Evolutionary conservation across 148 eudicot species (phyloP), one percentile per base, ranked within the genome.

Genomic region (Chenopodium album): DNA sequence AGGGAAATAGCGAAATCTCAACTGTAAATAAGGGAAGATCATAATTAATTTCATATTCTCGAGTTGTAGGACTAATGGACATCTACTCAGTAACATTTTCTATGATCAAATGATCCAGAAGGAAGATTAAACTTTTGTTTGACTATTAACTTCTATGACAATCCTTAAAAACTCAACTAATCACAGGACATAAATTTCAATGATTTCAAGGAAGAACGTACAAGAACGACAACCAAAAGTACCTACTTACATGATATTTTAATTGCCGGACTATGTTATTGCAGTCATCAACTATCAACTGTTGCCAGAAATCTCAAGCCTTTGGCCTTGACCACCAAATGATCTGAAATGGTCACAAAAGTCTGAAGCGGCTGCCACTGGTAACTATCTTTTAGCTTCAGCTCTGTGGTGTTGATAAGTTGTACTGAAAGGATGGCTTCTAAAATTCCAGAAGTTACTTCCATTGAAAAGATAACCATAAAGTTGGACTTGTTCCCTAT

Each of bases 341-440:
- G 95, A 81, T 86, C 80, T 29, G 97, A 91, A 80, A 96, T 94
- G 80, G 94, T 88, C 56, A 94, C 99, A 86, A 91, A 96, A 78
- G 95, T 90, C 85, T 89, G 90, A 69, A 96, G 91, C 20, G 93
- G 95, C 84, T 91, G 99, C 99, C 98, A 96, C 34, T 87, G 98
- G 81, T 89, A 82, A 78, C 92, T 91, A 64, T 80, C 80, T 80
- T 80, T 90, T 47, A 89, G 81, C 86, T 96, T 94, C 78, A 92
- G 78, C 84, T 96, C 99, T 47, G 98, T 92, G 77, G 93, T 88
- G 71, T 90, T 85, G 54, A 91, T 87, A 63, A 96, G 97, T 81
- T 89, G 85, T 54, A 88, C 86, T 28, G 97, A 98, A 74, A 96
- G 88, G 63, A 80, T 87, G 60, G 95, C 90, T 76, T 94, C 91